phyloP scores from a whole-genome alignment of 192 early-diverging fungal species.

The Entophlyctis helioformis region DNA sequence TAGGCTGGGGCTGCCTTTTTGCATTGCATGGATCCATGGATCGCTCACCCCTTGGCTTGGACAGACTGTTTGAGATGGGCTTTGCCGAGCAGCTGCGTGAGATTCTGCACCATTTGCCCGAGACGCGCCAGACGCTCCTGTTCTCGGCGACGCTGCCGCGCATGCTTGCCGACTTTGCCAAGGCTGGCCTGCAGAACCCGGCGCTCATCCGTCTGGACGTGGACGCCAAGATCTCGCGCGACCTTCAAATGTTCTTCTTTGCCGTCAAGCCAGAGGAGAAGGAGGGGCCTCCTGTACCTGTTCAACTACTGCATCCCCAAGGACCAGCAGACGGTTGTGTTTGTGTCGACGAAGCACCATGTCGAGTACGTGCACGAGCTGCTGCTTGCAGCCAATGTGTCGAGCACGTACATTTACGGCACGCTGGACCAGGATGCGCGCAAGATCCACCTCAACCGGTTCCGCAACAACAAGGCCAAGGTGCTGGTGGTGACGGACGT shows the following conservation, averaged over 20 bases:
- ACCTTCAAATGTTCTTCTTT: slow-evolving; percentile 95
- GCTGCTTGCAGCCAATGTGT: slow-evolving; percentile 55
- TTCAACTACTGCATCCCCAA: slow-evolving; percentile 59
- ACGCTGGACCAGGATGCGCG: slow-evolving; percentile 86
- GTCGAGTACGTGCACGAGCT: slow-evolving; percentile 86
- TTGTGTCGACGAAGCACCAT: slow-evolving; percentile 94
- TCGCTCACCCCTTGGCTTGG: neutral
- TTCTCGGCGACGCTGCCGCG: slow-evolving; percentile 95
- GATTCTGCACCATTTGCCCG: slow-evolving; percentile 72
- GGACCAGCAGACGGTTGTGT: slow-evolving; percentile 78
- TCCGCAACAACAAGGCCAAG: slow-evolving; percentile 66
- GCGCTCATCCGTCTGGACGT: slow-evolving; percentile 86
- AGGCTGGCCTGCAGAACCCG: slow-evolving; percentile 89
- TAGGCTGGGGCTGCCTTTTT: neutral
- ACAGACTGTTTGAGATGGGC: slow-evolving; percentile 86
- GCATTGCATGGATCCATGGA: neutral
- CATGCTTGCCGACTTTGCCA: slow-evolving; percentile 91
- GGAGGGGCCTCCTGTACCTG: slow-evolving; percentile 74
- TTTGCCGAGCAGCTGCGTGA: slow-evolving; percentile 93
- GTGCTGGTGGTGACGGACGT: slow-evolving; percentile 92
- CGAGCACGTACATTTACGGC: slow-evolving; percentile 84
- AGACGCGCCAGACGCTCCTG: slow-evolving; percentile 76
- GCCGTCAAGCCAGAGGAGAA: slow-evolving; percentile 74
- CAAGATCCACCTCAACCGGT: slow-evolving; percentile 73
- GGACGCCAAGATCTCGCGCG: slow-evolving; percentile 87